A percentile compares a stretch with the other conserved stretches of the same genome.
phyloP scores from a whole-genome alignment of 2,329 filamentous ascomycete species.

The Aspergillus quadrilineatus region DNA sequence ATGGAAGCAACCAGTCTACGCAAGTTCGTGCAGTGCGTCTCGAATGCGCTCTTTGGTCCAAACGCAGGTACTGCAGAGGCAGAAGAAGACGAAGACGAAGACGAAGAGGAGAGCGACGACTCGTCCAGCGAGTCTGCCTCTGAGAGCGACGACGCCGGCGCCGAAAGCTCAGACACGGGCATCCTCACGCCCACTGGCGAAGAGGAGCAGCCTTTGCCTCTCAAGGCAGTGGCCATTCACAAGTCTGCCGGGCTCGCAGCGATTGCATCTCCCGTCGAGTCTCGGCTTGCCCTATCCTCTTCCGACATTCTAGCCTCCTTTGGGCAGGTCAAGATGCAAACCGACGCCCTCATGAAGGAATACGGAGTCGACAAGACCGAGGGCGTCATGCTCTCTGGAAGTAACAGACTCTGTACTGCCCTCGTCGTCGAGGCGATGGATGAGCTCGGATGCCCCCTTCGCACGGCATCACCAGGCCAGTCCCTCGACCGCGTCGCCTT shows the following conservation, averaged over 20 bases:
- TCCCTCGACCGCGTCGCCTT: conserved; percentile 22
- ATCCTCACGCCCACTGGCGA: no score
- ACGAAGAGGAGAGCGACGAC: not conserved
- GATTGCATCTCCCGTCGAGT: not conserved
- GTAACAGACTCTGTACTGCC: conserved; percentile 17
- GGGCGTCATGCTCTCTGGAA: no score
- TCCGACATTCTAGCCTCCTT: not conserved
- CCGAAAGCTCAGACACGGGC: no score
- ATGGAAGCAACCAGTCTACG: not conserved
- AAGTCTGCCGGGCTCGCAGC: not conserved
- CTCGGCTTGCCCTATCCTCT: not conserved
- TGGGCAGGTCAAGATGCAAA: not conserved
- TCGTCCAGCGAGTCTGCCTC: not conserved
- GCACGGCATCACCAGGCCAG: conserved; percentile 22
- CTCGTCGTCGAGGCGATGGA: conserved; percentile 32
- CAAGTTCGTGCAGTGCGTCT: not conserved
- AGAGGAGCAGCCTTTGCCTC: no score
- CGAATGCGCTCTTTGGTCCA: not conserved
- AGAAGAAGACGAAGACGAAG: not conserved
- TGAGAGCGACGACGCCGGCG: no score
- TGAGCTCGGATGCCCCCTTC: conserved; percentile 29
- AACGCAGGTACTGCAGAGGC: not conserved
- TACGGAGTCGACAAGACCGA: no score
- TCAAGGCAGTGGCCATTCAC: not conserved
- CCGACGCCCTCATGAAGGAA: not conserved